phyloP scores from a whole-genome alignment of 768 basidiomycete genomes.

The Kwoniella shandongensis region DNA sequence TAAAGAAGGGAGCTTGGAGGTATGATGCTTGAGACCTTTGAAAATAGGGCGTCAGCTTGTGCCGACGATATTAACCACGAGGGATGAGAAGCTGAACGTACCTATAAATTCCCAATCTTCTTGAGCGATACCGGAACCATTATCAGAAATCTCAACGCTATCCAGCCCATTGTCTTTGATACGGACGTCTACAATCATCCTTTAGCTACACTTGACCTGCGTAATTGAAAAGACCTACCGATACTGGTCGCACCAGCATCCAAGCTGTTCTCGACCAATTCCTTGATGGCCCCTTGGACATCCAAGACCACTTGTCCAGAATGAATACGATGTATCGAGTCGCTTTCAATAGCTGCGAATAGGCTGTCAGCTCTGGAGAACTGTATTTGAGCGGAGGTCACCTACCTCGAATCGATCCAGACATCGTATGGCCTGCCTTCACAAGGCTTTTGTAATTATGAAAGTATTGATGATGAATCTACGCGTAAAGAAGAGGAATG shows the following conservation, averaged over 20 bases:
- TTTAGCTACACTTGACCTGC: no score
- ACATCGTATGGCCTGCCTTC: not conserved
- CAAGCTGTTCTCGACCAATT: constrained; percentile 91
- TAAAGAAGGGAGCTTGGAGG: constrained; percentile 81
- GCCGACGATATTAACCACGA: not conserved
- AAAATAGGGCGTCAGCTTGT: not conserved
- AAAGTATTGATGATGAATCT: no score
- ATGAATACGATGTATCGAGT: constrained; percentile 81
- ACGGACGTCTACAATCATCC: constrained; percentile 57
- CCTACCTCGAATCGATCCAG: constrained; percentile 28
- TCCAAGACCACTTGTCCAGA: constrained; percentile 95
- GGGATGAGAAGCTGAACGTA: constrained; percentile 54
- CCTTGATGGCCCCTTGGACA: constrained; percentile 90
- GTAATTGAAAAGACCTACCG: constrained; percentile 58
- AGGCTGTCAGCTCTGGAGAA: not conserved
- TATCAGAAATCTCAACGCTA: constrained; percentile 83
- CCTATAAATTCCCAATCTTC: constrained; percentile 77
- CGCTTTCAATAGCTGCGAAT: constrained; percentile 68
- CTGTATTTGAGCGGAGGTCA: not conserved
- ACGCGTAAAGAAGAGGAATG: not conserved
- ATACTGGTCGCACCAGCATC: constrained; percentile 87
- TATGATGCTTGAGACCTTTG: constrained; percentile 91
- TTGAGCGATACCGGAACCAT: constrained; percentile 80
- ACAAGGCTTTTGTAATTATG: not conserved
- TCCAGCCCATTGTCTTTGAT: constrained; percentile 85